Conservation (phyloP, 106 monocot genomes). For the Alisma plantagoaquatica region DNA sequence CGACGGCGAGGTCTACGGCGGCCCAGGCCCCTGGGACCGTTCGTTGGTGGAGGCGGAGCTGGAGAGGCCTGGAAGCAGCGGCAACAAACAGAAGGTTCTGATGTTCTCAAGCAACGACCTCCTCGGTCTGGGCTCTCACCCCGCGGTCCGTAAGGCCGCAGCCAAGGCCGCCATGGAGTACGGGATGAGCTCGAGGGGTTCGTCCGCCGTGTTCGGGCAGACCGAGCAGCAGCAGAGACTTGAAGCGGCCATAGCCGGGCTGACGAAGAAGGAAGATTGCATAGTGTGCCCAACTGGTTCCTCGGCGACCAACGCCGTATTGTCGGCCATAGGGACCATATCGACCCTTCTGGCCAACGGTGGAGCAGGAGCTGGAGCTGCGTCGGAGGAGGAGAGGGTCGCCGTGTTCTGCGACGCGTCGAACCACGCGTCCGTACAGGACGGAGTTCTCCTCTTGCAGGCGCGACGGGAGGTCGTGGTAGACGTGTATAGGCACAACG, state of each 20-base stretch:
- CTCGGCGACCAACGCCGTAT: not conserved
- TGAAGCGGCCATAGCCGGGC: not conserved
- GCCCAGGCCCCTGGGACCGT: constrained; percentile 1
- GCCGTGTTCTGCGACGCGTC: not conserved
- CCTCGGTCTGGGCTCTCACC: constrained; percentile 1
- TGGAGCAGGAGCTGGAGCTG: too few species aligned
- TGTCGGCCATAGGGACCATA: not conserved
- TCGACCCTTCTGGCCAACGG: not conserved
- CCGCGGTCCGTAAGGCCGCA: not conserved
- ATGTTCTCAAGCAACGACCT: constrained; percentile 5
- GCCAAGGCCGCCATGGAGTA: not conserved
- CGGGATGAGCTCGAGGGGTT: not conserved
- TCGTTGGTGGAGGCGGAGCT: not conserved
- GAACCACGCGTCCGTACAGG: not conserved
- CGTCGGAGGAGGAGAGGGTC: too few species aligned
- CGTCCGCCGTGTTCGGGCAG: not conserved
- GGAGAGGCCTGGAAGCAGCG: not conserved
- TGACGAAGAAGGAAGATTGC: constrained; percentile 1
- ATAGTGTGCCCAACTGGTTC: too few species aligned
- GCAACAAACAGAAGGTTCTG: not conserved
- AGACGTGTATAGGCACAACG: too few species aligned
- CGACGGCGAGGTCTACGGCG: not conserved
- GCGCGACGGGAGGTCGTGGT: not conserved
- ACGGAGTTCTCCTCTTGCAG: not conserved
- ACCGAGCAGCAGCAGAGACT: constrained; percentile 2